Conservation (phyloP, 176 grass and related monocot species). For the Olyra latifolia region DNA sequence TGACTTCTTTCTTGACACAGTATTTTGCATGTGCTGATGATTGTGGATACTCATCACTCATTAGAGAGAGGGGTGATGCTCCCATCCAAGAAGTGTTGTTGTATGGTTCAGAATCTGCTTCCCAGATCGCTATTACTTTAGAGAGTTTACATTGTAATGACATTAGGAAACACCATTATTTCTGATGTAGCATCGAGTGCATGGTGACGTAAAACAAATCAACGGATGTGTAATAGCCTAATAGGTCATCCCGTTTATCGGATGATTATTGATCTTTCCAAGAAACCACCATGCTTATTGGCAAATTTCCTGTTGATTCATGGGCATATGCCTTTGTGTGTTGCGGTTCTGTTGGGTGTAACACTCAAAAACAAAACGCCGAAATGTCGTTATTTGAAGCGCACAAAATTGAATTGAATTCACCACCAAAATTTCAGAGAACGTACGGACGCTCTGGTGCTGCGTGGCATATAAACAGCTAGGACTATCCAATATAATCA, state of each 20-base stretch:
- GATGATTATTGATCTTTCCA: not conserved
- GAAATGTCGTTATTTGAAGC: not conserved
- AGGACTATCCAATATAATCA: too few species aligned
- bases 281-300: not conserved
- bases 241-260: not conserved
- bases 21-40: slow-evolving; percentile 8
- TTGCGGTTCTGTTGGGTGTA: not conserved
- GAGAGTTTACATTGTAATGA: not conserved
- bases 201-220: not conserved
- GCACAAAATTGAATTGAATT: too few species aligned
- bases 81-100: not conserved
- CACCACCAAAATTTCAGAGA: too few species aligned
- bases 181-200: not conserved
- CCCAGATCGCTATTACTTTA: not conserved
- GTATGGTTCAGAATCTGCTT: not conserved
- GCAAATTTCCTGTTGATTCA: not conserved
- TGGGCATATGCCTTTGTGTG: not conserved
- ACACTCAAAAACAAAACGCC: not conserved
- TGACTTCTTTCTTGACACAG: not conserved
- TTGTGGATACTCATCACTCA: not conserved
- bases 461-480: too few species aligned
- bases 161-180: not conserved
- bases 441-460: too few species aligned
- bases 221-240: not conserved
- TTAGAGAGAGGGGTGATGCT: not conserved